Base-by-base conservation (phyloP, 768 basidiomycete genomes). In the Mycena metata region DNA sequence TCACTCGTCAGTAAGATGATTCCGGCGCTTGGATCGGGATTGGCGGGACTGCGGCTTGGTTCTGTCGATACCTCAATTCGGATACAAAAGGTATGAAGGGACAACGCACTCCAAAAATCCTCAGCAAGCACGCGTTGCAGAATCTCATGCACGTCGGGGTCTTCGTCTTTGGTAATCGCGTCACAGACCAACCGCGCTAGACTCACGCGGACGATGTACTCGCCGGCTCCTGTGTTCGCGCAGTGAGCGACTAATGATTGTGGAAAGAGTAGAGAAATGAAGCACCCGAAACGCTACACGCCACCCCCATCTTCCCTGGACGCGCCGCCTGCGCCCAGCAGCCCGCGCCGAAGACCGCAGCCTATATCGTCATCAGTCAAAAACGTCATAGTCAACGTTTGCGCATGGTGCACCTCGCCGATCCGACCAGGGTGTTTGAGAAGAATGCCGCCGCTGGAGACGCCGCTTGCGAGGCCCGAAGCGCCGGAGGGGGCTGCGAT, bases 371-470 rank as follows among this genome's bases (percentile, higher is more conserved):
- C 9, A 15, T 39, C 39, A 39, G n/a, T 23, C 11, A 23, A 23
- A 13, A 47, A 23, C 11, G 24, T 23, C 2, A 3, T 2, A 45
- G 17, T 45, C 15, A 24, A 47, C n/a, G 7, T 12, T 23, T 16
- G 57, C 73, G 69, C 43, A 93, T 6, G 6, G 57, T 72, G 69
- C 46, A 93, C 93, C 82, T 95, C 92, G 33, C 94, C 94, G 5
- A 94, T 76, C 52, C 94, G 82, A 15, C 94, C 94, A 5, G 92
- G 83, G 54, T 83, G 77, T 76, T 95, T 95, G 61, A 95, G 83
- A 58, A 95, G 81, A n/a, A 95, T 77, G 0, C 94, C 94, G 7
- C 94, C 94, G 70, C 94, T 95, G 65, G 92, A 94, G 17, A 93
- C 92, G 2, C 92, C 92, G n/a, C 91, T 88, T 15, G 90, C 88